These are phyloP conservation scores for Rhizopogon vulgaris DNA, from an alignment of 768 basidiomycete genomes.

Conservation along the genomic window DNA sequence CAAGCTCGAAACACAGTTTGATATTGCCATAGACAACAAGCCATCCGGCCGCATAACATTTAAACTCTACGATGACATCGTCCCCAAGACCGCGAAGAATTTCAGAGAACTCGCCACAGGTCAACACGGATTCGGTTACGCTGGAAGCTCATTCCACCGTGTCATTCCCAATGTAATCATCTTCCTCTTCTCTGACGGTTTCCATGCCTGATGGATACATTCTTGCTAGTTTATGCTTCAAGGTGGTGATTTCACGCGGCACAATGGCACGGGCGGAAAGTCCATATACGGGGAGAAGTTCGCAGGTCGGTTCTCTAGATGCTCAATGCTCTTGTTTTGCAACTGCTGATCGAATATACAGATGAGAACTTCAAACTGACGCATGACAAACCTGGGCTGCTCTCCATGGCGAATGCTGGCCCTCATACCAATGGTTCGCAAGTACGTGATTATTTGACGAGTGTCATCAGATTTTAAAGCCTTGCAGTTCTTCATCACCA, in stretches of 20 bases:
- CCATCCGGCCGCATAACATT: slow-evolving; percentile 72
- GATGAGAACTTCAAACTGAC: slow-evolving; percentile 68
- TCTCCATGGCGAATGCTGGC: slow-evolving; percentile 89
- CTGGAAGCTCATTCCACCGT: slow-evolving; percentile 63
- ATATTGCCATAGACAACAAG: slow-evolving; percentile 52
- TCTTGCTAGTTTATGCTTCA: slow-evolving; percentile 68
- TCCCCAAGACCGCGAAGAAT: slow-evolving; percentile 77
- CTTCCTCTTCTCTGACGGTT: not conserved
- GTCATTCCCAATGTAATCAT: slow-evolving; percentile 53
- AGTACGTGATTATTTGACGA: slow-evolving; percentile 24
- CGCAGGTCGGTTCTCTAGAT: not conserved
- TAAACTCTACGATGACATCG: slow-evolving; percentile 75
- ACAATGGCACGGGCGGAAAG: slow-evolving; percentile 76
- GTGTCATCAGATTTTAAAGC: not conserved
- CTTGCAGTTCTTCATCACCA: slow-evolving; percentile 70
- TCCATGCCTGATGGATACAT: not conserved
- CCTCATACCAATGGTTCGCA: slow-evolving; percentile 78
- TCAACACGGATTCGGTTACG: slow-evolving; percentile 66
- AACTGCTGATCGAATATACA: slow-evolving; percentile 9
- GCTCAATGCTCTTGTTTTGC: not conserved
- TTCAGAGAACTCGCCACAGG: slow-evolving; percentile 76
- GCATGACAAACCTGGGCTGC: slow-evolving; percentile 58
- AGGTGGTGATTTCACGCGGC: slow-evolving; percentile 78
- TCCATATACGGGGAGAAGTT: slow-evolving; percentile 64
- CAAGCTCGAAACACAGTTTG: slow-evolving; percentile 40